Conservation (phyloP, 169 alveolate species). For the Plasmodium relictum region DNA sequence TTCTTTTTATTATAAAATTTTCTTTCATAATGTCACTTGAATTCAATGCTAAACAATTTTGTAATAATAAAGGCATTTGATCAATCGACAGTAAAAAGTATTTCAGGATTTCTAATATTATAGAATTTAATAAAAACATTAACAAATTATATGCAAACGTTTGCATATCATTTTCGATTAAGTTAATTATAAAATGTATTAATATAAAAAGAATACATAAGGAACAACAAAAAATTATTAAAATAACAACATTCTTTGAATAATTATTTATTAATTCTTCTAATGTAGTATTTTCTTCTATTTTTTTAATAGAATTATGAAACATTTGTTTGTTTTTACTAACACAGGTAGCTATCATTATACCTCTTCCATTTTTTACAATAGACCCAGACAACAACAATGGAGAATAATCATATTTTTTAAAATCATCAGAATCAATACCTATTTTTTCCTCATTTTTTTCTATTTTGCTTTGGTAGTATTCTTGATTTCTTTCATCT, state of each 20-base stretch:
- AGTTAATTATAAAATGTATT: conserved; percentile 37
- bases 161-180: conserved; percentile 70
- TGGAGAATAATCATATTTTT: conserved; percentile 32
- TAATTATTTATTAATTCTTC: conserved; percentile 46
- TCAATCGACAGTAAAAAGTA: conserved; percentile 47
- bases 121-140: conserved; percentile 50
- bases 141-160: conserved; percentile 40
- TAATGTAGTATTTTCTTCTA: conserved; percentile 31
- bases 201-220: conserved; percentile 63
- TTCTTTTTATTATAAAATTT: conserved; percentile 41
- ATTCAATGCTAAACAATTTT: conserved; percentile 63
- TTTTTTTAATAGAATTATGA: conserved; percentile 26
- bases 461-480: not conserved
- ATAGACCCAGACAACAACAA: conserved; percentile 35
- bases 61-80: conserved; percentile 61
- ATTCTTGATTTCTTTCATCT: not conserved
- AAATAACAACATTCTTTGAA: conserved; percentile 51
- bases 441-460: not conserved
- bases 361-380: conserved; percentile 31
- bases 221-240: conserved; percentile 46
- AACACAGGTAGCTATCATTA: conserved; percentile 65
- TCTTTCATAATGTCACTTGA: conserved; percentile 36
- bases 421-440: not conserved
- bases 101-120: conserved; percentile 42
- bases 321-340: conserved; percentile 74